phyloP scores from a whole-genome alignment of 2,329 filamentous ascomycete genomes.

The Claviceps pazoutovae region DNA sequence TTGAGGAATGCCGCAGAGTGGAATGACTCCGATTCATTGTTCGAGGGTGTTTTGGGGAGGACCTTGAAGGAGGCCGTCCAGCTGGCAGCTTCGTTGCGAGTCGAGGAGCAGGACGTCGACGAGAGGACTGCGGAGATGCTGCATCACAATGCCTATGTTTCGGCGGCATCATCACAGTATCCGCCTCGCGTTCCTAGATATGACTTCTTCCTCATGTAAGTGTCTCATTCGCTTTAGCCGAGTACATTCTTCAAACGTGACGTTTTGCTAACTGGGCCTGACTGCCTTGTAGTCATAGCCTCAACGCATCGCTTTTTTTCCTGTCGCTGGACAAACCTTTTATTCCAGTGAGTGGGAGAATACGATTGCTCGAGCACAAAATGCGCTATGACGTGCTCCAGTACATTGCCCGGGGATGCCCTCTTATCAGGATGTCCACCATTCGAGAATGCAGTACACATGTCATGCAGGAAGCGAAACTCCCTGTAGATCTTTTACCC shows the following conservation, averaged over 20 bases:
- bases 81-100: conserved; percentile 43
- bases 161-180: conserved; percentile 43
- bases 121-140: conserved; percentile 50
- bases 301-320: conserved; percentile 63
- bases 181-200: conserved; percentile 54
- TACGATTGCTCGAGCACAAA: conserved; percentile 68
- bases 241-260: too few species aligned
- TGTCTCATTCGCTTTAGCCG: background rate
- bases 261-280: background rate
- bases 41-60: conserved; percentile 51
- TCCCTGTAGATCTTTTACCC: conserved; percentile 34
- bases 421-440: conserved; percentile 29
- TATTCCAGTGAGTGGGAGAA: conserved; percentile 46
- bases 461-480: conserved; percentile 21
- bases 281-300: conserved; percentile 49
- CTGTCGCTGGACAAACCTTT: conserved; percentile 50
- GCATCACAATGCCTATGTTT: conserved; percentile 41
- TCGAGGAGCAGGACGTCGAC: conserved; percentile 42
- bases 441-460: conserved; percentile 47
- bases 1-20: conserved; percentile 34
- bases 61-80: conserved; percentile 50
- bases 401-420: conserved; percentile 56
- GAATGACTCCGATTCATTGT: conserved; percentile 48
- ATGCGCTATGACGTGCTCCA: conserved; percentile 58
- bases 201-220: conserved; percentile 59